Evolutionary conservation across 176 grass and related monocot genomes (phyloP), one percentile per base, ranked within the genome.

Genomic region (Leersia perrieri): DNA sequence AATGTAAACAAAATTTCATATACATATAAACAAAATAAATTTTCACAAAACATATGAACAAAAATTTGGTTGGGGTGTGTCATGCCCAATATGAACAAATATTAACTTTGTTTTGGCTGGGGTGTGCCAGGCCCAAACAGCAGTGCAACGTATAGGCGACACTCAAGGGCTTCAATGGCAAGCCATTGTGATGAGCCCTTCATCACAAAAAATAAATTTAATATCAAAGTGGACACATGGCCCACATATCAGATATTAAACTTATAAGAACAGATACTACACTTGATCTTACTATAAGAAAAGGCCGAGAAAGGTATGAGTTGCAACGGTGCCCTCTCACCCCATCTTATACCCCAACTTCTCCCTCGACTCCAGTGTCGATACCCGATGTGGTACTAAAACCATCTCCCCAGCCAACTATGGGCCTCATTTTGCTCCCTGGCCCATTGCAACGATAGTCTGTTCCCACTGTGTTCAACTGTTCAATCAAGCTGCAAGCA

Each of bases 271-370:
- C 82, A 90, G 40, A 93, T 93, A 93, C 73, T 93, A 93, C 85
- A 88, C 85, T 94, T 90, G 88, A 91, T 90, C 88, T 88, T 94
- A 93, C 85, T 82, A n/a, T n/a, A n/a, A n/a, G 73, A 82, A 94
- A 94, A 90, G 82, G 78, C 63, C 88, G 70, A 90, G 88, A 90
- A 94, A 90, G 88, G 64, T 94, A 90, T 80, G 81, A 33, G 71
- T 20, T 38, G 35, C 35, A 7, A 38, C 20, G 0, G 5, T 22
- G 6, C 49, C 20, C 20, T 2, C 18, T n/a, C 1, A n/a, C 10
- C 18, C 49, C 5, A 16, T 55, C 8, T 53, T 53, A 53, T 53
- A 53, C 10, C 10, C 4, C 18, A 22, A 1, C 18, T 0, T 0
- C 3, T n/a, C 0, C 20, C 49, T 8, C 5, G 20, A 16, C 49